Evolutionary conservation across 2,329 filamentous ascomycete genomes (phyloP).

Genomic region (Aspergillus hortae): DNA sequence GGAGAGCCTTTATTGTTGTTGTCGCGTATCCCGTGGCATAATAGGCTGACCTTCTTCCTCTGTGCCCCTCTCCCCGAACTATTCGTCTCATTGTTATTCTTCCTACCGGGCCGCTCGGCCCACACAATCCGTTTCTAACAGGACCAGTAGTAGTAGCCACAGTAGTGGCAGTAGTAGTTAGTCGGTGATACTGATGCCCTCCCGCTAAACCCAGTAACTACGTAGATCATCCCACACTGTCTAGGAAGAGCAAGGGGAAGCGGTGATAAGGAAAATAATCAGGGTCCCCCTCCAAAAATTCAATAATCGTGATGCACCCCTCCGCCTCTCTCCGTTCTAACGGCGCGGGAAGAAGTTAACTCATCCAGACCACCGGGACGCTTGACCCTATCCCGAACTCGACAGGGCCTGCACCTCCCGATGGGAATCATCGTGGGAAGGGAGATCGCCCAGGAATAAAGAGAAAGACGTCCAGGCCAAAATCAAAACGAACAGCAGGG

Average conservation of each 20-base stretch:
- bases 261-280: neutral
- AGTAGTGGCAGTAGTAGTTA: neutral
- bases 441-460: neutral
- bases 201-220: slow-evolving; percentile 10
- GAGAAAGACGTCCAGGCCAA: neutral
- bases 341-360: neutral
- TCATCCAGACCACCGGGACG: slow-evolving; percentile 7
- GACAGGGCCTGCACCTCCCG: neutral
- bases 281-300: neutral
- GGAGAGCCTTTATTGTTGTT: neutral
- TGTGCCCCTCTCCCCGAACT: slow-evolving; percentile 4
- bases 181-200: slow-evolving; percentile 6
- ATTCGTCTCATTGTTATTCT: slow-evolving; percentile 14
- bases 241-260: slow-evolving; percentile 10
- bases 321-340: neutral
- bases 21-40: no score
- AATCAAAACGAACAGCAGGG: neutral
- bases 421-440: neutral
- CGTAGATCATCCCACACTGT: slow-evolving; percentile 16
- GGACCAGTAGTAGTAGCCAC: slow-evolving; percentile 5
- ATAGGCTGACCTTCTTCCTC: slow-evolving; percentile 1
- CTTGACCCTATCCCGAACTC: neutral
- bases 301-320: neutral
- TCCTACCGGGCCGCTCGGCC: slow-evolving; percentile 18
- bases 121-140: slow-evolving; percentile 16